Evolutionary conservation across 1,284 basidiomycete genomes (phyloP).

Genomic region (Papiliotrema fonsecae): DNA sequence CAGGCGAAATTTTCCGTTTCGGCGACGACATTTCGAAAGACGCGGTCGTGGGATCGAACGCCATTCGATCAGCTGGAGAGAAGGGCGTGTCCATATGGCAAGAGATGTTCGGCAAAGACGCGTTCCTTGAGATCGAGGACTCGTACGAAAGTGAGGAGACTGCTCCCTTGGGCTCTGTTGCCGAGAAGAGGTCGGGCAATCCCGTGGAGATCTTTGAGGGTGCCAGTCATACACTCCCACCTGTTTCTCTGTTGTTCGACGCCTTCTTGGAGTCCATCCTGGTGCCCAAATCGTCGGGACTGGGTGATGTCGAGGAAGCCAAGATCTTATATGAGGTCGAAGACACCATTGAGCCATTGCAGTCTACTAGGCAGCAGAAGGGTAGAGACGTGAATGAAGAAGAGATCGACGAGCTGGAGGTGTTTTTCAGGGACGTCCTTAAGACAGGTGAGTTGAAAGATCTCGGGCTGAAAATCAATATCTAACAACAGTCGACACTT

Average conservation of each 20-base stretch:
- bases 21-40: conserved; percentile 21
- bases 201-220: conserved; percentile 58
- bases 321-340: conserved; percentile 11
- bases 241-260: conserved; percentile 69
- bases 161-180: conserved; percentile 1
- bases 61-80: conserved; percentile 4
- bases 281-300: neutral
- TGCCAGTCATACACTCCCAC: conserved; percentile 74
- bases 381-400: conserved; percentile 13
- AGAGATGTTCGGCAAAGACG: conserved; percentile 49
- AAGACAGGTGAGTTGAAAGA: neutral
- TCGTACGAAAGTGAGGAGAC: conserved; percentile 1
- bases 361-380: neutral
- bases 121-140: conserved; percentile 37
- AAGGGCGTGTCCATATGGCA: conserved; percentile 44
- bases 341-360: neutral
- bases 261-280: conserved; percentile 66
- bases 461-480: neutral
- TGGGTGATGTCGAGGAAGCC: neutral
- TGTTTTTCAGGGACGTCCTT: conserved; percentile 12
- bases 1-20: conserved; percentile 39
- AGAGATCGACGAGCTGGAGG: conserved; percentile 25
- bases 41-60: conserved; percentile 9
- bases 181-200: conserved; percentile 21
- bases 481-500: neutral